Evolutionary conservation across 2,329 filamentous ascomycete genomes (phyloP), one percentile per base, ranked within the genome.

Genomic region (Huntiella bhutanensis): DNA sequence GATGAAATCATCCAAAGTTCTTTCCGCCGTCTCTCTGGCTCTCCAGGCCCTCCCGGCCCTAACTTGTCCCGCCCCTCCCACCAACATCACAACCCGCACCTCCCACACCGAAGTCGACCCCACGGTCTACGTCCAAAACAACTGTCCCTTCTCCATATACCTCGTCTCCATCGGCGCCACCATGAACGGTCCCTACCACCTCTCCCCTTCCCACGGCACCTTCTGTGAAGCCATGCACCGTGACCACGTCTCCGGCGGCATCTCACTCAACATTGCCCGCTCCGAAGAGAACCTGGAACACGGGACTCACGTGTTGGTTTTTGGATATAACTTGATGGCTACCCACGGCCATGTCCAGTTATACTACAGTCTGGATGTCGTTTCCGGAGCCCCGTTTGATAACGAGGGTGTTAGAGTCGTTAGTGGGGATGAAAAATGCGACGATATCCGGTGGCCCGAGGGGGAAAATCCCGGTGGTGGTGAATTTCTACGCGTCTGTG

Each of bases 281-380:
- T 49, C 54, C 1, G 43, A 56, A 17, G 56, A 63, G 48, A 61
- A 62, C 32, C 55, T 66, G 33, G 63, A 55, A 55, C 59, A 56
- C 2, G 60, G 59, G 51, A 56, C 57, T 15, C 55, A 62, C 22
- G 60, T 65, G 57, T 60, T 59, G 52, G 56, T 59, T 48, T 63
- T 60, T 41, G 61, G 62, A 32, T 64, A 62, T 52, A 63, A 52
- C 53, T 57, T 65, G 17, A 57, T 61, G 45, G 53, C 53, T 44
- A 51, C 40, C 41, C 51, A 50, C 5, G 48, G 36, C 5, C 36
- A 44, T 2, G 7, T 13, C 4, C 36, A 33, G 35, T 32, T 66
- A 43, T 66, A 59, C 58, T 65, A 64, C 45, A 63, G 65, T 48
- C 53, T 66, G 16, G 59, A 55, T 53, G 55, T 58, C 49, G 58